phyloP scores from a whole-genome alignment of 163 green algal genomes.

The Chlamydomonas reinhardtii region DNA sequence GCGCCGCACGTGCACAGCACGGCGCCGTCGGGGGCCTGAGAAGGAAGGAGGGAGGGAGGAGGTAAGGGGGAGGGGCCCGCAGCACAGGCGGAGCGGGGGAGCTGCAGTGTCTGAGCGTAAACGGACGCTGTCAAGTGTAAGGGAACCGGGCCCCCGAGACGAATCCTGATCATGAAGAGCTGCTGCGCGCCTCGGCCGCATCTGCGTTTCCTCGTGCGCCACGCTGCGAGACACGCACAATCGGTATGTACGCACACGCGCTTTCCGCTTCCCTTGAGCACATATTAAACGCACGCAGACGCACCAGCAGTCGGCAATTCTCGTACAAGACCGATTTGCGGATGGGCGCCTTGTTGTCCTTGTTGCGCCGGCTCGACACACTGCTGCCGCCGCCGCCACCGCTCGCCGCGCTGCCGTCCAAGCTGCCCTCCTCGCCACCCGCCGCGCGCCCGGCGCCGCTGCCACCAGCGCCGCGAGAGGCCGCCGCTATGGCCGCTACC shows the following conservation, averaged over 20 bases:
- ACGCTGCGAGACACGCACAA: too few relatives aligned
- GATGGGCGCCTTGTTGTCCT: slow-evolving; percentile 20
- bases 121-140: too few relatives aligned
- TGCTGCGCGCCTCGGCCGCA: too few relatives aligned
- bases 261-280: too few relatives aligned
- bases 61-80: neutral
- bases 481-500: neutral
- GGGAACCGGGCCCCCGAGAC: too few relatives aligned
- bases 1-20: slow-evolving; percentile 55
- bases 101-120: too few relatives aligned
- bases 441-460: neutral
- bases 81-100: too few relatives aligned
- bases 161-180: too few relatives aligned
- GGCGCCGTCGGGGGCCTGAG: slow-evolving; percentile 48
- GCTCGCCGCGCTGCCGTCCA: neutral
- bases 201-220: too few relatives aligned
- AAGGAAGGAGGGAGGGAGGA: neutral
- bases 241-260: too few relatives aligned
- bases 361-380: neutral
- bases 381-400: too few relatives aligned
- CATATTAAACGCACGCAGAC: neutral
- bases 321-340: slow-evolving; percentile 56
- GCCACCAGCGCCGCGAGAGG: neutral
- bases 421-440: neutral
- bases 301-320: slow-evolving; percentile 55